Evolutionary conservation across 805 yeast genomes (phyloP).

Genomic region (Pichia manshurica): DNA sequence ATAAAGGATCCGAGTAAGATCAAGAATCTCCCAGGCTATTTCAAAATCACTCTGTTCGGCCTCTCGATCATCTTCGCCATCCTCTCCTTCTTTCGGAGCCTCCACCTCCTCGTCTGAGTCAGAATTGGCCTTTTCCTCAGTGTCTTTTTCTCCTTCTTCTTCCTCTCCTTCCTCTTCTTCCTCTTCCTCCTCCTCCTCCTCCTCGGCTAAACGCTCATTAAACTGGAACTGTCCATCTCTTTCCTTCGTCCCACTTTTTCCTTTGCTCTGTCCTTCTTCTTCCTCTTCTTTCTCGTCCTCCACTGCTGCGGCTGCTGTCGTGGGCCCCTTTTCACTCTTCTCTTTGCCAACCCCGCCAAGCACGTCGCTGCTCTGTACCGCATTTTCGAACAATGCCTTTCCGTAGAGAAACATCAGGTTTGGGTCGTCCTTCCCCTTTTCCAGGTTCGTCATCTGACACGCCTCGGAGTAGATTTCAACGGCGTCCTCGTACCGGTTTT

Average conservation of each 20-base stretch:
- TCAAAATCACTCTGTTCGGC: constrained; percentile 69
- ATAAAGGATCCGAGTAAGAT: constrained; percentile 58
- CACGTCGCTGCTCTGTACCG: constrained; percentile 67
- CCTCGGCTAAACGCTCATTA: constrained; percentile 33
- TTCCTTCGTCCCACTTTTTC: constrained; percentile 29
- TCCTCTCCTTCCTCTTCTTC: constrained; percentile 23
- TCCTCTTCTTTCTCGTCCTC: constrained; percentile 14
- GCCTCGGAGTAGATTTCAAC: constrained; percentile 68
- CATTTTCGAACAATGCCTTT: constrained; percentile 70
- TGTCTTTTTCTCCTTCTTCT: constrained; percentile 21
- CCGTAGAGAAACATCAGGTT: constrained; percentile 74
- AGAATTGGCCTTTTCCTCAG: constrained; percentile 23
- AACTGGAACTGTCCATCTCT: constrained; percentile 14
- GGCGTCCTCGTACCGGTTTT: constrained; percentile 62
- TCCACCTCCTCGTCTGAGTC: constrained; percentile 20
- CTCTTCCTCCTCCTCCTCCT: constrained; percentile 19
- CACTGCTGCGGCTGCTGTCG: too few species aligned
- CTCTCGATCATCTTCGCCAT: too few species aligned
- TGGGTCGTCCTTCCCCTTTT: constrained; percentile 61
- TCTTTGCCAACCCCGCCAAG: constrained; percentile 45
- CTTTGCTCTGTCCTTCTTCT: constrained; percentile 15
- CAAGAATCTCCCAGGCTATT: constrained; percentile 83
- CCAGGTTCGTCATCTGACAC: constrained; percentile 49
- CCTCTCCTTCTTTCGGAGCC: constrained; percentile 27
- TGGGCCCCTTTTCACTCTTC: constrained; percentile 8